These are phyloP conservation scores for Lentinula lateritia DNA, from an alignment of 768 basidiomycete species.

Conservation along the genomic window DNA sequence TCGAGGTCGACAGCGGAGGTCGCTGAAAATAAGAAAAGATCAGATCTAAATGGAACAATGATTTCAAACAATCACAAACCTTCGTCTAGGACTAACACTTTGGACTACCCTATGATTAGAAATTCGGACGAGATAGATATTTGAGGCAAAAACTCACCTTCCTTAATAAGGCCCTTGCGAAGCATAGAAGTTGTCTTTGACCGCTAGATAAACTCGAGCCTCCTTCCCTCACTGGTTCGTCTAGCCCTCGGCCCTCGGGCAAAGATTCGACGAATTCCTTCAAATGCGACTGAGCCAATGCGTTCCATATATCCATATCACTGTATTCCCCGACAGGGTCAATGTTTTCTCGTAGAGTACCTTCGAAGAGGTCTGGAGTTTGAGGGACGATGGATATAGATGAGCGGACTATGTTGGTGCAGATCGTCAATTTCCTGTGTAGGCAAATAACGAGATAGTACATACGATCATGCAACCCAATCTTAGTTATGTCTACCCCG, in stretches of 20 bases:
- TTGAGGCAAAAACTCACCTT: slow-evolving; percentile 39
- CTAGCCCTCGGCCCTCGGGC: slow-evolving; percentile 49
- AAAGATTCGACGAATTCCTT: slow-evolving; percentile 64
- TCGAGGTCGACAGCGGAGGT: slow-evolving; percentile 27
- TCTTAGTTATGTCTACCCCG: slow-evolving; percentile 66
- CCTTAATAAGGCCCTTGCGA: slow-evolving; percentile 77
- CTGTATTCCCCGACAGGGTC: slow-evolving; percentile 74
- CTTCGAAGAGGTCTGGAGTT: slow-evolving; percentile 64
- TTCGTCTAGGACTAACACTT: slow-evolving; percentile 92
- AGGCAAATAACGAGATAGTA: slow-evolving; percentile 3
- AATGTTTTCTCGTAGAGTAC: slow-evolving; percentile 79
- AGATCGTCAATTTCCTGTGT: slow-evolving; percentile 1
- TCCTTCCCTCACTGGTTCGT: slow-evolving; percentile 70
- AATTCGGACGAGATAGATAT: slow-evolving; percentile 3
- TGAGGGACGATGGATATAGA: slow-evolving; percentile 86
- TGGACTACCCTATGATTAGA: slow-evolving; percentile 42
- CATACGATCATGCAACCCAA: slow-evolving; percentile 71
- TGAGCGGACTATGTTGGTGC: slow-evolving; percentile 50
- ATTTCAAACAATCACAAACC: slow-evolving; percentile 30
- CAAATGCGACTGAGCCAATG: slow-evolving; percentile 73
- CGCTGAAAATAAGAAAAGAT: background rate
- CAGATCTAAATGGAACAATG: slow-evolving; percentile 2
- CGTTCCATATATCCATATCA: slow-evolving; percentile 84
- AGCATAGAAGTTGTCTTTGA: slow-evolving; percentile 84
- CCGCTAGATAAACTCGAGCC: slow-evolving; percentile 81